These are phyloP conservation scores for Eremochloa ophiuroides DNA, from an alignment of 176 grass and related monocot genomes.

Conservation along the genomic window DNA sequence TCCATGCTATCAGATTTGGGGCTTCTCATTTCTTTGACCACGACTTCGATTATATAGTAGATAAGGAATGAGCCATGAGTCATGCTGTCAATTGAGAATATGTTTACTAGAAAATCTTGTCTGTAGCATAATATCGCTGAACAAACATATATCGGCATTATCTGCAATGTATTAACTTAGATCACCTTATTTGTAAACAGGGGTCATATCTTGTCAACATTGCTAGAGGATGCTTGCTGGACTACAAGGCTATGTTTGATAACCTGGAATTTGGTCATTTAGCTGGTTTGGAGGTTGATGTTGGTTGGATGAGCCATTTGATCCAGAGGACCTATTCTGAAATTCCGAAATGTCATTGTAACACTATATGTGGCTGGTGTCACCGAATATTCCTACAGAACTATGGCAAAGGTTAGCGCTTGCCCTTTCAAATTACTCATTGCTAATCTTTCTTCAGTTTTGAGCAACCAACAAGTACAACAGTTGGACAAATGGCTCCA, in stretches of 20 bases:
- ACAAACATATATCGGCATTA: not conserved
- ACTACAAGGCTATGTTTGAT: too few species aligned
- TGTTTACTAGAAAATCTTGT: not conserved
- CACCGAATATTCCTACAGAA: constrained; percentile 66
- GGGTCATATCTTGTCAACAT: constrained; percentile 82
- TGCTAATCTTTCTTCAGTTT: not conserved
- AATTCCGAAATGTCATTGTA: too few species aligned
- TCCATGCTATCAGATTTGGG: too few species aligned
- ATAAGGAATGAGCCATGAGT: not conserved
- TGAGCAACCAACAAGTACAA: not conserved
- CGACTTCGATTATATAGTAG: too few species aligned
- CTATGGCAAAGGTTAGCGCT: too few species aligned
- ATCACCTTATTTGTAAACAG: constrained; percentile 48
- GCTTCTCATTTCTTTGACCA: not conserved
- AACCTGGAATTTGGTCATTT: too few species aligned
- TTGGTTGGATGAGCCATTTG: too few species aligned
- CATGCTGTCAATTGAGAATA: not conserved
- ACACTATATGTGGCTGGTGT: too few species aligned
- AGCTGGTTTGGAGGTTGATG: too few species aligned
- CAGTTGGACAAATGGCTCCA: too few species aligned
- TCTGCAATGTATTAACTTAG: not conserved
- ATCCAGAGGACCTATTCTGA: too few species aligned
- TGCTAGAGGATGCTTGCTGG: too few species aligned
- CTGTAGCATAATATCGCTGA: not conserved
- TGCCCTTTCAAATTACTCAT: not conserved